These are phyloP conservation scores for Heteromeles arbutifolia DNA, from an alignment of 306 rosid species.

Conservation along the genomic window DNA sequence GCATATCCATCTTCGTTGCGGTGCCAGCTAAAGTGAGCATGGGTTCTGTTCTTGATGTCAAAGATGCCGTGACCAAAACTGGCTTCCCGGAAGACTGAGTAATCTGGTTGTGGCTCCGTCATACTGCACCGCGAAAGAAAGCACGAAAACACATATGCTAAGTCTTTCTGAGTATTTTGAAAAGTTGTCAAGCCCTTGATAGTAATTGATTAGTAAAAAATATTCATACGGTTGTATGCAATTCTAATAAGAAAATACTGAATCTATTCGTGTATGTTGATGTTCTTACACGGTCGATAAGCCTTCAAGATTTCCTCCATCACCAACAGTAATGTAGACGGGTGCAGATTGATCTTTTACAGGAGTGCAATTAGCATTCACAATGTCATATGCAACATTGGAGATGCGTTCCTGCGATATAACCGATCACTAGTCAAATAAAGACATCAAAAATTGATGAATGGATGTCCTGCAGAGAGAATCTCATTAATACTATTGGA, in stretches of 20 bases:
- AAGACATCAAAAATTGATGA: neutral
- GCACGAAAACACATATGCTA: neutral
- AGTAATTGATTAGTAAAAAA: too few relatives aligned
- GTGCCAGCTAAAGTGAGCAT: slow-evolving; percentile 14
- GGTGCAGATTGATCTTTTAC: slow-evolving; percentile 66
- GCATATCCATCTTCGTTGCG: slow-evolving; percentile 12
- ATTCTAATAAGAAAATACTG: neutral
- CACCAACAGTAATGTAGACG: slow-evolving; percentile 76
- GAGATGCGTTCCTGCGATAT: slow-evolving; percentile 57
- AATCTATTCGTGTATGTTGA: too few relatives aligned
- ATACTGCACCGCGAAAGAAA: slow-evolving; percentile 3
- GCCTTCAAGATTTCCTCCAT: slow-evolving; percentile 87
- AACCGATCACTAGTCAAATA: neutral
- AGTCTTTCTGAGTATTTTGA: neutral
- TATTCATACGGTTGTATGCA: neutral
- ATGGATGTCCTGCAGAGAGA: too few relatives aligned
- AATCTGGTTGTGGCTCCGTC: slow-evolving; percentile 10
- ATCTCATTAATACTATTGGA: too few relatives aligned
- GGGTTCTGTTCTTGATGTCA: slow-evolving; percentile 17
- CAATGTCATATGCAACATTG: slow-evolving; percentile 51
- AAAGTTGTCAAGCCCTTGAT: too few relatives aligned
- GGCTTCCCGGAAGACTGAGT: slow-evolving; percentile 18
- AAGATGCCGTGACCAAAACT: slow-evolving; percentile 26
- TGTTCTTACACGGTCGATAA: slow-evolving; percentile 47
- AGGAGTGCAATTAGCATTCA: slow-evolving; percentile 59